Conservation (phyloP, 139 green algal species). For the Picochlorum sp. region DNA sequence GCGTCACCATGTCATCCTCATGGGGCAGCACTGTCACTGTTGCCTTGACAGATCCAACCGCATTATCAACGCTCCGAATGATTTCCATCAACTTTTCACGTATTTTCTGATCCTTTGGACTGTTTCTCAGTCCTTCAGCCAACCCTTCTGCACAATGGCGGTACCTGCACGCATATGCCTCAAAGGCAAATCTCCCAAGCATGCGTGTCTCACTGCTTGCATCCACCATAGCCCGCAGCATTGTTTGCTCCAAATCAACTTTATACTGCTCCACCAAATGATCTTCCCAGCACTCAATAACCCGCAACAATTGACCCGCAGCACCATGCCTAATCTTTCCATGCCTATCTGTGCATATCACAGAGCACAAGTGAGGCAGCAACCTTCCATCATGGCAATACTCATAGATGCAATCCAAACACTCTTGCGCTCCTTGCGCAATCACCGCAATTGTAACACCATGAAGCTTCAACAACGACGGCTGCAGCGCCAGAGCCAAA, state of each 20-base stretch:
- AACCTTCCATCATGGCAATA: conserved; percentile 43
- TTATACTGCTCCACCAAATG: conserved; percentile 20
- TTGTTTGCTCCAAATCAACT: conserved; percentile 39
- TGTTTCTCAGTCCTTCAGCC: conserved; percentile 7
- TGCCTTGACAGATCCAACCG: not conserved
- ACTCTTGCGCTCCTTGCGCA: conserved; percentile 48
- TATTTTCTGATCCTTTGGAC: conserved; percentile 24
- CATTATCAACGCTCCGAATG: not conserved
- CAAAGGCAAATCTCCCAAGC: conserved; percentile 32
- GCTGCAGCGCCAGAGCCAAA: conserved; percentile 40
- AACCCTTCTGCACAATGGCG: conserved; percentile 25
- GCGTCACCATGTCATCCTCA: not conserved
- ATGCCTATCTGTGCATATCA: conserved; percentile 41
- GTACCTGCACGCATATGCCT: conserved; percentile 30
- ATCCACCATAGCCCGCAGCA: conserved; percentile 36
- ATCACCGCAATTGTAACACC: conserved; percentile 67
- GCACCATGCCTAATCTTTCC: conserved; percentile 46
- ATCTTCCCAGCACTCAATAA: conserved; percentile 42
- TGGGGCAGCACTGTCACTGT: conserved; percentile 8
- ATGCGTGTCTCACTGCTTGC: conserved; percentile 33
- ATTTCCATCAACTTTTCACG: conserved; percentile 41
- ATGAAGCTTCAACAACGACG: conserved; percentile 56
- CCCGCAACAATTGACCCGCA: conserved; percentile 34
- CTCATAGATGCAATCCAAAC: conserved; percentile 33
- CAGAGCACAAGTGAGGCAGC: conserved; percentile 38